Base-by-base conservation (phyloP, 371 early-diverging fungal genomes). In the Apophysomyces variabilis region DNA sequence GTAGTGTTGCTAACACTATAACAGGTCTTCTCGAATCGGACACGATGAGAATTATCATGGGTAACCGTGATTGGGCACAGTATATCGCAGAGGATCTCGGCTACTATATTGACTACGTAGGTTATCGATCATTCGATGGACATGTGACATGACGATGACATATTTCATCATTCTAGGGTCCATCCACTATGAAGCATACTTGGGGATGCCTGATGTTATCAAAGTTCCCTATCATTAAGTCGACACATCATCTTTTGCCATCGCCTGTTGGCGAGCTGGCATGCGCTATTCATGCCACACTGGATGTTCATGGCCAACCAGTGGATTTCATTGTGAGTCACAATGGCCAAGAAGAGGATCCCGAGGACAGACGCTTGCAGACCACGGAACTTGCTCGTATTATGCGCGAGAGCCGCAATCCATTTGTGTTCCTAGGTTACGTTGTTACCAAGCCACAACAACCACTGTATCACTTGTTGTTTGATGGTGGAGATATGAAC, bases 191-290 rank as follows among this genome's bases (percentile, higher is more conserved):
- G 77, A 91, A 92, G 73, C 94, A 93, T 77, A 93, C 94, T 5
- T 93, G 94, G 94, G 94, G 94, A 4, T 92, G 93, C 67, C 79
- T 90, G 8, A 86, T 93, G 89, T 84, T 93, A 45, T 93, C 94
- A 57, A 91, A 92, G 71, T 93, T 91, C 84, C 94, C 91, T 38
- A 93, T 93, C 66, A 68, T 85, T 63, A 77, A 81, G 39, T 91
- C 92, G 3, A 77, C 81, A 0, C 92, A 93, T 68, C 91, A 90
- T 60, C 78, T 92, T 66, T 77, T 93, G 61, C 94, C 94, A 38
- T 91, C 92, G 18, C 94, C 94, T 13, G 88, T 82, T 4, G 94
- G 94, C 44, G 94, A 93, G 76, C 74, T 93, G 61, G 94, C 94
- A 26, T 92, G 93, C 68, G 94, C 93, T 7, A 93, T 93, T 70